phyloP scores from a whole-genome alignment of 2,329 filamentous ascomycete species.

The Magnaporthiopsis incrustans region DNA sequence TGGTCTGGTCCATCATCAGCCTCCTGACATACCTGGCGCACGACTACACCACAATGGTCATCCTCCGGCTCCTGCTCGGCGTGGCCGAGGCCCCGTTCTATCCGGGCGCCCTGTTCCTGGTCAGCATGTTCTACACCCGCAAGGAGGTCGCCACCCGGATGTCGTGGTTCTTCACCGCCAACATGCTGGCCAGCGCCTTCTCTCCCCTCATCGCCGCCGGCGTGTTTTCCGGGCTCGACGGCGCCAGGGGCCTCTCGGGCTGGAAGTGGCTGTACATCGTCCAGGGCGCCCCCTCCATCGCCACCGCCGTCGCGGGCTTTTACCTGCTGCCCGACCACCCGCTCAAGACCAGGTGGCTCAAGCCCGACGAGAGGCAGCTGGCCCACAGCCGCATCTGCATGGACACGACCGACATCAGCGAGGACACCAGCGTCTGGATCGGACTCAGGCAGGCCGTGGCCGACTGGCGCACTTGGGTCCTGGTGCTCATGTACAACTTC shows the following conservation, averaged over 20 bases:
- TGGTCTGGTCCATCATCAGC: conserved; percentile 21
- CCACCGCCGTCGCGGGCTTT: conserved; percentile 45
- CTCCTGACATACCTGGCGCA: conserved; percentile 26
- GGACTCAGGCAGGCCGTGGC: conserved; percentile 16
- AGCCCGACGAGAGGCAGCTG: neutral
- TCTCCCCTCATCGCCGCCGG: conserved; percentile 34
- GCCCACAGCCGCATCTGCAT: conserved; percentile 18
- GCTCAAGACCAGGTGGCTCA: conserved; percentile 1
- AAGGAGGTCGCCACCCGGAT: conserved; percentile 42
- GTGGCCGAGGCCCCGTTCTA: conserved; percentile 43
- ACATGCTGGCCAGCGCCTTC: conserved; percentile 44
- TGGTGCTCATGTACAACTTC: conserved; percentile 9
- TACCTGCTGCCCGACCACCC: conserved; percentile 28
- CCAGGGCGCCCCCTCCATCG: conserved; percentile 47
- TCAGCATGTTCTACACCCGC: conserved; percentile 35
- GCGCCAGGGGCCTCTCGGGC: neutral
- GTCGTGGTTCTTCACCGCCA: conserved; percentile 38
- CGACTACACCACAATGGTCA: conserved; percentile 46
- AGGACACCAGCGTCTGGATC: conserved; percentile 5
- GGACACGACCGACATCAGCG: conserved; percentile 2
- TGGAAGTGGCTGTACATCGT: conserved; percentile 10
- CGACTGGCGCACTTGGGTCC: conserved; percentile 19
- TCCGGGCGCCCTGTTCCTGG: conserved; percentile 31
- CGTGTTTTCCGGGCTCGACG: conserved; percentile 7
- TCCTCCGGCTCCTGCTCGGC: conserved; percentile 47